A percentile compares a stretch with the other conserved stretches of the same genome.
Conservation (phyloP, 2,329 filamentous ascomycete genomes). For the Trichoderma sp. region DNA sequence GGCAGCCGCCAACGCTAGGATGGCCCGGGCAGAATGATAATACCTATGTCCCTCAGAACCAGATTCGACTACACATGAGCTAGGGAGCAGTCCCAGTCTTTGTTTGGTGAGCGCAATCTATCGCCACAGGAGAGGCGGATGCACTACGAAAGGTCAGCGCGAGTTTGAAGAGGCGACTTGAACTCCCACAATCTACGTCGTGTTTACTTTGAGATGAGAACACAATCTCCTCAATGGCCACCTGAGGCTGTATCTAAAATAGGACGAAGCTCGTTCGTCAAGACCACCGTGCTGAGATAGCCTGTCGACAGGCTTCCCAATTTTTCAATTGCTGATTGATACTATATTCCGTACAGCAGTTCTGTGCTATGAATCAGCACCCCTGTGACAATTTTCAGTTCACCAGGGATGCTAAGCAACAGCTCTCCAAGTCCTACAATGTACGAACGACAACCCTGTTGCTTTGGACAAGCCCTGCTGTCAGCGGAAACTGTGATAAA, state of each 20-base stretch:
- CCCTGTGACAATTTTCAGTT: neutral
- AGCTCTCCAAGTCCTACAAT: neutral
- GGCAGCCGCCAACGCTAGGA: constrained; percentile 16
- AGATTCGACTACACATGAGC: constrained; percentile 1
- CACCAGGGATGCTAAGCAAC: neutral
- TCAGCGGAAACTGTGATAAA: neutral
- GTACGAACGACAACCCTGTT: neutral
- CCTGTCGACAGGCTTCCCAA: constrained; percentile 10
- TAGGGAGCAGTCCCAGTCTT: neutral
- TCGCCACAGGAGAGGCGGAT: neutral
- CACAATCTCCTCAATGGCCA: neutral
- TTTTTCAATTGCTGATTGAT: neutral
- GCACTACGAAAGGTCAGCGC: neutral
- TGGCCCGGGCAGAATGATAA: neutral
- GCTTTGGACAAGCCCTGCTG: neutral
- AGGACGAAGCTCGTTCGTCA: neutral
- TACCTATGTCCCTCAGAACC: neutral
- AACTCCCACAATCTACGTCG: neutral
- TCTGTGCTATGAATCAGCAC: neutral
- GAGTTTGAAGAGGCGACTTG: neutral
- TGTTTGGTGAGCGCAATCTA: neutral
- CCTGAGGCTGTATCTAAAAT: neutral
- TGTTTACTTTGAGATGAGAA: neutral
- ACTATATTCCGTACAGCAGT: neutral
- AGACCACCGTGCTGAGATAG: constrained; percentile 12